Base-by-base conservation (phyloP, 768 basidiomycete species). In the Panus rudis region DNA sequence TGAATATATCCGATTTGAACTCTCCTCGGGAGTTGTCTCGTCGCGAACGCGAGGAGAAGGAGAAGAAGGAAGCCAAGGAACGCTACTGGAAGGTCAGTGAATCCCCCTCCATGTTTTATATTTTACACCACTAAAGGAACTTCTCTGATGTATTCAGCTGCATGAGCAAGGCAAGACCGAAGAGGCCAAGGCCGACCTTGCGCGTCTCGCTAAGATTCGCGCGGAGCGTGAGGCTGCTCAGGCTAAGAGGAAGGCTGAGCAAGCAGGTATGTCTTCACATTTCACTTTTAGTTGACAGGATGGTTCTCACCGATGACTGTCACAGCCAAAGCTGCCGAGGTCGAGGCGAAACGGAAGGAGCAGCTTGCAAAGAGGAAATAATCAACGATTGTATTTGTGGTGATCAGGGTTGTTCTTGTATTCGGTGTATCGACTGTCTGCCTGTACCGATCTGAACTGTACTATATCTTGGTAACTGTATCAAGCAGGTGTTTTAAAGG, bases 1-100 rank as follows among this genome's bases (percentile, higher is more conserved):
- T 89, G 65, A 85, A 75, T 48, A 81, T 92, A 34, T 71, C 83
- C 7, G 85, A 91, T 63, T 58, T 92, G n/a, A 70, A 69, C 42
- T 69, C 74, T 7, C 76, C 85, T 1, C 65, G 71, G 51, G 72
- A 86, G 59, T 62, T 81, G 20, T 65, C 78, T 24, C 71, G 88
- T 46, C 68, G 76, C 41, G 86, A 88, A 59, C 72, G 92, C 51
- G 93, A 96, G 58, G 82, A 81, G 57, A 92, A 92, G 59, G 91
- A 93, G 64, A 92, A 92, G 68, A 75, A 85, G 54, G 91, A 92
- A 1, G 88, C 91, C 2, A 78, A 88, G 58, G 89, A 91, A 21
- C 70, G 75, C 20, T 94, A 94, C 61, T 82, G 82, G 81, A 90
- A 93, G 76, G 84, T 87, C 21, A 1, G 68, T 49, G 12, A 30